These are phyloP conservation scores for Carpinus viminea DNA, from an alignment of 306 rosid genomes.

Conservation along the genomic window DNA sequence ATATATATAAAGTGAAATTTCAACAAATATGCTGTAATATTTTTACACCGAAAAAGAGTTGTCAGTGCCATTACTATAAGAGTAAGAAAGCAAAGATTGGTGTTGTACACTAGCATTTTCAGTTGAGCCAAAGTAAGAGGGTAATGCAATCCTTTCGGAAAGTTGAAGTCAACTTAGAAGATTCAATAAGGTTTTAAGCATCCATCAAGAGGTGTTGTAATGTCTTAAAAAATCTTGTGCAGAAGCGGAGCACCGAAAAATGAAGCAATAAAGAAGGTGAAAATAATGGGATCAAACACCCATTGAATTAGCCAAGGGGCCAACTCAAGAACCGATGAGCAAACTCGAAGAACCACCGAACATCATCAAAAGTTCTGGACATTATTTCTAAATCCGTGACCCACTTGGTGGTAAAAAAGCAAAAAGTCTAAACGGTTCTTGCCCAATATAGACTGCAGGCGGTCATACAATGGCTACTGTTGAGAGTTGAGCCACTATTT, in stretches of 20 bases:
- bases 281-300: neutral
- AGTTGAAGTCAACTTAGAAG: neutral
- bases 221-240: neutral
- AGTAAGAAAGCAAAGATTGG: too few species aligned
- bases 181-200: neutral
- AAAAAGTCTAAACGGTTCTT: neutral
- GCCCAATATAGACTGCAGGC: neutral
- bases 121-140: too few species aligned
- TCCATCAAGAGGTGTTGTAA: neutral
- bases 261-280: neutral
- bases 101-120: too few species aligned
- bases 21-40: too few species aligned
- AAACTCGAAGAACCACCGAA: neutral
- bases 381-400: neutral
- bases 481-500: neutral
- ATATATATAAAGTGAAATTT: too few species aligned
- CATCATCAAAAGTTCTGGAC: neutral
- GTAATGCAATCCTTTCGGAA: neutral
- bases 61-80: too few species aligned
- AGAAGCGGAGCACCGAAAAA: neutral
- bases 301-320: neutral
- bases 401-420: neutral
- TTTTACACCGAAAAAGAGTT: too few species aligned
- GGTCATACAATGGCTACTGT: neutral
- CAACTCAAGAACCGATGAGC: neutral